A percentile compares a stretch with the other conserved stretches of the same genome.
phyloP scores from a whole-genome alignment of 805 yeast genomes.

The Cyberlindnera xylosilytica region DNA sequence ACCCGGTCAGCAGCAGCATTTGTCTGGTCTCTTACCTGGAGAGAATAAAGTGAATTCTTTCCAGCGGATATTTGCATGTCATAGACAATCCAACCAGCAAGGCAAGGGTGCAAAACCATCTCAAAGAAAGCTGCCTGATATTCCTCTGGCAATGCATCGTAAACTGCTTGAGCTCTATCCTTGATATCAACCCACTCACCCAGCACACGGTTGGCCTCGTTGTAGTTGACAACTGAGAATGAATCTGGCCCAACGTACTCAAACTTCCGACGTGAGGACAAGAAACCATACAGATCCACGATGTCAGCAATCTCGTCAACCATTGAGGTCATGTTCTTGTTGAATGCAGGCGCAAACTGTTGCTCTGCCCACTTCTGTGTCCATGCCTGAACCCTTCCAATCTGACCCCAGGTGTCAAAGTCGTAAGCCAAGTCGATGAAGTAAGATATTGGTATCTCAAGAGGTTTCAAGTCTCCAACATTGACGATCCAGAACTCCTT shows the following conservation, averaged over 20 bases:
- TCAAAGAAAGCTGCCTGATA: slow-evolving; percentile 11
- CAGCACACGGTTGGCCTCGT: slow-evolving; percentile 10
- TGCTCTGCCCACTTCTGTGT: slow-evolving; percentile 7
- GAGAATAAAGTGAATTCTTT: slow-evolving; percentile 8
- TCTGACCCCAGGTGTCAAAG: slow-evolving; percentile 11
- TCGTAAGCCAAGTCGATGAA: slow-evolving; percentile 14
- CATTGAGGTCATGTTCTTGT: background rate
- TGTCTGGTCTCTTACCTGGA: slow-evolving; percentile 12
- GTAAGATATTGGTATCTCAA: slow-evolving; percentile 15
- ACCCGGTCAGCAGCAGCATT: slow-evolving; percentile 10
- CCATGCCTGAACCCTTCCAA: slow-evolving; percentile 6
- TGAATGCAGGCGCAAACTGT: slow-evolving; percentile 6
- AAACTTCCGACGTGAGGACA: slow-evolving; percentile 14
- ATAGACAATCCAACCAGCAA: slow-evolving; percentile 12
- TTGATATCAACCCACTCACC: slow-evolving; percentile 9
- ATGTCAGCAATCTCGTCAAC: slow-evolving; percentile 10
- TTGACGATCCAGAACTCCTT: slow-evolving; percentile 14
- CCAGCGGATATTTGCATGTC: slow-evolving; percentile 11
- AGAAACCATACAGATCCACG: slow-evolving; percentile 12
- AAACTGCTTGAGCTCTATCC: slow-evolving; percentile 8
- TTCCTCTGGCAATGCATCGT: slow-evolving; percentile 6
- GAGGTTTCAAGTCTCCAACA: slow-evolving; percentile 14
- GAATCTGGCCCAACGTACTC: slow-evolving; percentile 9
- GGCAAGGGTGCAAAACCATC: slow-evolving; percentile 11
- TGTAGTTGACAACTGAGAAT: slow-evolving; percentile 9